These are phyloP conservation scores for Gryganskiella cystojenkinii DNA, from an alignment of 192 early-diverging fungal species.

Conservation along the genomic window DNA sequence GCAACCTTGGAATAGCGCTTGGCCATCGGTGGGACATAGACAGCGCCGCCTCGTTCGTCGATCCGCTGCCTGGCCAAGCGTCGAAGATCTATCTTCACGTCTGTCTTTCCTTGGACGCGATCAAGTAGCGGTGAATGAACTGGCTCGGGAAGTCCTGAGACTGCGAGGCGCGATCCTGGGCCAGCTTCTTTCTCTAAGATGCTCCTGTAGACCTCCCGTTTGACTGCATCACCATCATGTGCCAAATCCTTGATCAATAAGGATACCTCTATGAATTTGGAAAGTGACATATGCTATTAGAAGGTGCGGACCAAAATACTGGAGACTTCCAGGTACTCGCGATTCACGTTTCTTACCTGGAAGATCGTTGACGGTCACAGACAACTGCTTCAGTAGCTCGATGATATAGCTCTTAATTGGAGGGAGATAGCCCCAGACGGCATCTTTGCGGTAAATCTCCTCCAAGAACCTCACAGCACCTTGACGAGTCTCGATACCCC, in stretches of 20 bases:
- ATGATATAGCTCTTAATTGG: neutral
- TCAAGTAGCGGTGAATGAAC: neutral
- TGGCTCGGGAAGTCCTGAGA: neutral
- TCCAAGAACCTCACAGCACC: neutral
- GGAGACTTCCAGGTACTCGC: too few relatives aligned
- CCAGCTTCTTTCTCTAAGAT: neutral
- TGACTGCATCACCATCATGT: neutral
- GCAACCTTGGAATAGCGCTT: neutral
- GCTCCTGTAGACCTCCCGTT: neutral
- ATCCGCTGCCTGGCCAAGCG: neutral
- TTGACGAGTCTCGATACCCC: neutral
- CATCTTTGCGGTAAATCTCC: neutral
- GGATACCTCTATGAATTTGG: neutral
- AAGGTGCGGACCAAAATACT: too few relatives aligned
- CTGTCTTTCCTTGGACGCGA: neutral
- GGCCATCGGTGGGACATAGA: neutral
- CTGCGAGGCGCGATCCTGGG: neutral
- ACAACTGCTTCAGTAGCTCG: slow-evolving; percentile 6
- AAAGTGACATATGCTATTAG: too few relatives aligned
- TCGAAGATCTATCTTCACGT: neutral
- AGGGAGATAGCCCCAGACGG: neutral
- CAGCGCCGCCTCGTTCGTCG: neutral
- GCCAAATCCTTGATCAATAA: slow-evolving; percentile 2
- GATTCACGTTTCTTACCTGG: too few relatives aligned
- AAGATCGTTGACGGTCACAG: too few relatives aligned